Percentiles rank a stretch among this genome's conserved stretches.
Evolutionary conservation across 257 asterid species (phyloP).

Genomic region (Rauvolfia tetraphylla): DNA sequence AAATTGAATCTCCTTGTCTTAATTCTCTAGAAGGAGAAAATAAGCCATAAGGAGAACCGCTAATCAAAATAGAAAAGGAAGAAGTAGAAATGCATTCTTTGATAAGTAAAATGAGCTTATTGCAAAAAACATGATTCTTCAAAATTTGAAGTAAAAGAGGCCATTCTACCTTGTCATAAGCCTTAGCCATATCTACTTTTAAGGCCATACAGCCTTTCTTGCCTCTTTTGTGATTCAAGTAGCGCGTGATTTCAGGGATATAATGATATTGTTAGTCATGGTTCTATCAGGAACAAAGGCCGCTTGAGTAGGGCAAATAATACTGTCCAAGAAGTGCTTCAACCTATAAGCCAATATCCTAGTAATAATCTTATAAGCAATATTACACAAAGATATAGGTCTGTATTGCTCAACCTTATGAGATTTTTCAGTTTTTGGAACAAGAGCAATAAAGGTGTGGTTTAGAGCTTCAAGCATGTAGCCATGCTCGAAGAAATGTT

Average conservation of each 20-base stretch:
- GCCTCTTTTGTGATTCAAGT: not conserved
- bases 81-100: not conserved
- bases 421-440: not conserved
- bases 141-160: not conserved
- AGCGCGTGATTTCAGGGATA: not conserved
- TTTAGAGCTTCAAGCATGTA: not conserved
- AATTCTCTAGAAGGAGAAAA: too few species aligned
- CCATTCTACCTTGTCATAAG: not conserved
- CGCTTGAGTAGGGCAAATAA: not conserved
- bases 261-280: not conserved
- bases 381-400: not conserved
- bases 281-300: not conserved
- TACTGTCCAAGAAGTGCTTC: not conserved
- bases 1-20: not conserved
- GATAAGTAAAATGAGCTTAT: not conserved
- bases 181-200: not conserved
- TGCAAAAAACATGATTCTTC: not conserved
- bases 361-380: not conserved
- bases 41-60: not conserved
- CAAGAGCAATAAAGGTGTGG: not conserved
- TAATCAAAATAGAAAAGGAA: not conserved
- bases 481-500: not conserved
- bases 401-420: not conserved
- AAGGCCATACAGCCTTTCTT: not conserved
- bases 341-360: not conserved